These are phyloP conservation scores for Nymphaea colorata DNA, from an alignment of 164 flowering plant species.

Conservation along the genomic window DNA sequence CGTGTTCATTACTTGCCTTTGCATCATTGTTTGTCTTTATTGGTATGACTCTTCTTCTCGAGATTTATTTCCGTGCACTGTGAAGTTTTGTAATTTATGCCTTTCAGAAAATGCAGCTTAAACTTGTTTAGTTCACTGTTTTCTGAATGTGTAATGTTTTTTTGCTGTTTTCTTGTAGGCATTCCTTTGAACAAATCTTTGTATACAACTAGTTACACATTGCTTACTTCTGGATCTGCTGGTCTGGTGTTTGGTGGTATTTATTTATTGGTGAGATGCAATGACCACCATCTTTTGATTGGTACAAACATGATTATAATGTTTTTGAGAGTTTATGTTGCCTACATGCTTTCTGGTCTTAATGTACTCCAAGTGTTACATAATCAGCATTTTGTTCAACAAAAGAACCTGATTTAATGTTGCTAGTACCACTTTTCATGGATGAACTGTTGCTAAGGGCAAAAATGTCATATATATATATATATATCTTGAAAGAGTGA, in stretches of 20 bases:
- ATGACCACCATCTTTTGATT: too few relatives aligned
- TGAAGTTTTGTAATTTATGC: background rate
- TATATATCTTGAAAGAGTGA: too few relatives aligned
- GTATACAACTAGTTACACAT: slow-evolving; percentile 51
- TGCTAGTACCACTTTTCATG: too few relatives aligned
- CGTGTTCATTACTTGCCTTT: slow-evolving; percentile 23
- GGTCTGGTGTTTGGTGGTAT: slow-evolving; percentile 45
- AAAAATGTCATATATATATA: too few relatives aligned
- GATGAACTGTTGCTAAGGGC: too few relatives aligned
- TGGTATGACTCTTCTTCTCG: slow-evolving; percentile 26
- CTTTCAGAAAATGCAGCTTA: background rate
- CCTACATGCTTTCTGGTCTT: background rate
- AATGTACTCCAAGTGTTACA: background rate
- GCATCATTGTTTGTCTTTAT: slow-evolving; percentile 30
- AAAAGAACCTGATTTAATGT: too few relatives aligned
- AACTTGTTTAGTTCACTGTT: background rate
- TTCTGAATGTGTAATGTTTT: too few relatives aligned
- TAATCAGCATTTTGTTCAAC: background rate
- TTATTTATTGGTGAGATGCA: slow-evolving; percentile 45
- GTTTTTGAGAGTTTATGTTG: background rate
- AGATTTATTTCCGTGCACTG: background rate
- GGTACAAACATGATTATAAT: background rate
- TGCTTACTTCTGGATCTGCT: slow-evolving; percentile 49
- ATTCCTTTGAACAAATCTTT: slow-evolving; percentile 57
- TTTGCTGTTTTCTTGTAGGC: slow-evolving; percentile 24